phyloP scores from a whole-genome alignment of 495 filamentous ascomycete species.

The Friedmanniomyces simplex region DNA sequence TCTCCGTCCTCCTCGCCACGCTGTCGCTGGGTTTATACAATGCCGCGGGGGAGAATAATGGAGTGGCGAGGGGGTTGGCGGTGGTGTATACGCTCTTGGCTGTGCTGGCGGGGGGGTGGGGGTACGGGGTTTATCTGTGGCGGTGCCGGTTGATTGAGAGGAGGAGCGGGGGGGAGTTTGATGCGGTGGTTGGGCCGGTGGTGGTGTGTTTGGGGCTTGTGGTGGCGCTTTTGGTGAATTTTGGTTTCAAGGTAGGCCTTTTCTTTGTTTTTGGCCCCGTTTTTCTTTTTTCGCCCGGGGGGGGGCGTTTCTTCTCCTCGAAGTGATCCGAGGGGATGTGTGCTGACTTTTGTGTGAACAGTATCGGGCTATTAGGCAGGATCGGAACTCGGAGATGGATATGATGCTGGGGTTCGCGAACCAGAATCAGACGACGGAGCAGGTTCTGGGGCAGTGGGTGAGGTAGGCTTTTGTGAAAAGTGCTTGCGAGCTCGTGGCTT shows the following conservation, averaged over 20 bases:
- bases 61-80: conserved; percentile 61
- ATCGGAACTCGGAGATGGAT: neutral
- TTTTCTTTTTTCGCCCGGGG: neutral
- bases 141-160: conserved; percentile 65
- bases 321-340: neutral
- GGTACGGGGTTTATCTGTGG: conserved; percentile 68
- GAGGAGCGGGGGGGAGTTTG: conserved; percentile 67
- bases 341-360: neutral
- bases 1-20: conserved; percentile 71
- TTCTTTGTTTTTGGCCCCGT: neutral
- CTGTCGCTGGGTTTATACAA: conserved; percentile 80
- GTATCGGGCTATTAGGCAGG: neutral
- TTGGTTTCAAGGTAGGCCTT: conserved; percentile 57
- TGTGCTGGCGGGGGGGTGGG: conserved; percentile 74
- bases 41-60: conserved; percentile 62
- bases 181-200: conserved; percentile 73
- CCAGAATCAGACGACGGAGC: neutral
- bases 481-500: too few species aligned
- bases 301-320: too few species aligned
- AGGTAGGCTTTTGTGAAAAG: neutral
- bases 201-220: conserved; percentile 72
- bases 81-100: conserved; percentile 75
- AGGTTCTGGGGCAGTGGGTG: neutral
- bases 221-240: conserved; percentile 73
- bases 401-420: neutral